A percentile compares a stretch with the other conserved stretches of the same genome.
phyloP scores from a whole-genome alignment of 345 rosid genomes.

The Lumnitzera racemosa region DNA sequence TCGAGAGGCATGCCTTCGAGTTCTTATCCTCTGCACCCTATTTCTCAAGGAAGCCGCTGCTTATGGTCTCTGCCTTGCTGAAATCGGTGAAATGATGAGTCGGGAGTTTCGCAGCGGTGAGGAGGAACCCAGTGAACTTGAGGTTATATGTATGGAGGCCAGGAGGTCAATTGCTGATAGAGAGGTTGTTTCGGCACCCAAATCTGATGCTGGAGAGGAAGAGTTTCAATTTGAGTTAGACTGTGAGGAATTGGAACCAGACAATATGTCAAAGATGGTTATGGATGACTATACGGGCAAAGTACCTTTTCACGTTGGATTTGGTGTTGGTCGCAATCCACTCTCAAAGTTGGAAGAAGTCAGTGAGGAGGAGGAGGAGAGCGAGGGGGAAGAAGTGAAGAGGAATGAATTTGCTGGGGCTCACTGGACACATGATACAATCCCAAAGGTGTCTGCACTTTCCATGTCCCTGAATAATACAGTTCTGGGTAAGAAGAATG shows the following conservation, averaged over 20 bases:
- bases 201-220: slow-evolving; percentile 48
- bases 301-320: slow-evolving; percentile 33
- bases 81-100: slow-evolving; percentile 99
- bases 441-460: slow-evolving; percentile 52
- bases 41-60: slow-evolving; percentile 89
- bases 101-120: slow-evolving; percentile 76
- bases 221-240: slow-evolving; percentile 78
- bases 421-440: slow-evolving; percentile 22
- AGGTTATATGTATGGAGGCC: slow-evolving; percentile 83
- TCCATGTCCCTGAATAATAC: slow-evolving; percentile 68
- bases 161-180: slow-evolving; percentile 59
- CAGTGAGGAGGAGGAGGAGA: slow-evolving; percentile 62
- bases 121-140: slow-evolving; percentile 97
- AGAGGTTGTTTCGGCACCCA: slow-evolving; percentile 55
- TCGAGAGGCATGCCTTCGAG: slow-evolving; percentile 82
- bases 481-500: slow-evolving; percentile 42
- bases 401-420: slow-evolving; percentile 15
- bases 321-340: slow-evolving; percentile 35
- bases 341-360: slow-evolving; percentile 80
- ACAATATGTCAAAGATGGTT: slow-evolving; percentile 32
- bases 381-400: slow-evolving; percentile 44
- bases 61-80: slow-evolving; percentile 76
- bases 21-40: slow-evolving; percentile 70
- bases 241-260: slow-evolving; percentile 48
- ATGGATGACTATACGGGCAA: slow-evolving; percentile 35